phyloP scores from a whole-genome alignment of 345 rosid species.

The Aquilaria malaccensis region DNA sequence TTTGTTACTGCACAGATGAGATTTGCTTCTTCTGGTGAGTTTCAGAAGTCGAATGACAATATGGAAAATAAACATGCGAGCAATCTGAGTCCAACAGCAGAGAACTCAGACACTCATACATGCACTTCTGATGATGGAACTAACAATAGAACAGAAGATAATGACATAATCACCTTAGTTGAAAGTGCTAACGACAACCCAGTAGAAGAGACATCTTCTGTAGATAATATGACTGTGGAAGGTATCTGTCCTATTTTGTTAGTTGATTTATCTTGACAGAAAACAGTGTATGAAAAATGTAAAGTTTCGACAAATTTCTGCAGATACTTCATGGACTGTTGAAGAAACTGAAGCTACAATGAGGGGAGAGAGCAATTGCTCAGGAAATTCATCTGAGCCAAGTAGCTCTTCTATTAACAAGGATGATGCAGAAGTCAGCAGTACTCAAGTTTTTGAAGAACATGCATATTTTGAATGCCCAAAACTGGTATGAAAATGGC shows the following conservation, averaged over 20 bases:
- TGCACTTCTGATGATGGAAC: constrained; percentile 26
- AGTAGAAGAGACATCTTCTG: constrained; percentile 21
- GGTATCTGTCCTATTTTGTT: constrained; percentile 34
- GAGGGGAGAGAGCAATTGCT: constrained; percentile 23
- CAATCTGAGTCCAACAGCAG: constrained; percentile 20
- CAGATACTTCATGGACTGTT: constrained; percentile 28
- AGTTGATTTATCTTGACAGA: constrained; percentile 9
- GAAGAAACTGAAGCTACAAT: constrained; percentile 23
- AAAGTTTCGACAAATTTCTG: constrained; percentile 13
- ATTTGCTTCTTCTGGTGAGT: constrained; percentile 30
- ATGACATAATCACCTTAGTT: constrained; percentile 16
- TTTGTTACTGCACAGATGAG: constrained; percentile 44
- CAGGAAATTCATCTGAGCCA: constrained; percentile 24
- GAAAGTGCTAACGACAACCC: constrained; percentile 22
- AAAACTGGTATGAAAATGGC: constrained; percentile 31
- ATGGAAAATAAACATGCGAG: constrained; percentile 33
- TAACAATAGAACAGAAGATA: constrained; percentile 14
- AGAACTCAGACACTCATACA: constrained; percentile 19
- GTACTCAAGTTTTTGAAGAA: constrained; percentile 24
- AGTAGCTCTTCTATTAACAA: constrained; percentile 13
- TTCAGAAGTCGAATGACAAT: constrained; percentile 25
- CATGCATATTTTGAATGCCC: constrained; percentile 20
- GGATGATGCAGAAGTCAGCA: constrained; percentile 23
- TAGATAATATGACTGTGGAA: constrained; percentile 24
- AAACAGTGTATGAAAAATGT: background rate